Conservation (phyloP, 2,329 filamentous ascomycete genomes). For the Pseudogymnoascus sp. region DNA sequence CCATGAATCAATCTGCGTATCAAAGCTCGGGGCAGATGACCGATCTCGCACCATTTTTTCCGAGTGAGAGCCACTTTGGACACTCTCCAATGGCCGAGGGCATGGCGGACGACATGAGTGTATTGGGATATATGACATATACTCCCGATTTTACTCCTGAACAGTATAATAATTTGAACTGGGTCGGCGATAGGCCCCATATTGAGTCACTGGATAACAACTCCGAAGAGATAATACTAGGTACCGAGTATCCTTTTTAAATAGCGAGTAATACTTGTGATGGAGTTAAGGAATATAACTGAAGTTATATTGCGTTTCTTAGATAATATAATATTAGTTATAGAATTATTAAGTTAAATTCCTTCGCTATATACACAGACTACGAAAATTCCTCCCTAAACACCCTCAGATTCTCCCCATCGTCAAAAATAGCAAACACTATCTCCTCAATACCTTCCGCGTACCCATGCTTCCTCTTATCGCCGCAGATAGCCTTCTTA, state of each 20-base stretch:
- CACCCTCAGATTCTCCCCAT: slow-evolving; percentile 44
- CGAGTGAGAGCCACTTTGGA: neutral
- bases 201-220: neutral
- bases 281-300: neutral
- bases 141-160: neutral
- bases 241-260: neutral
- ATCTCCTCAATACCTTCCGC: slow-evolving; percentile 55
- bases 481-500: slow-evolving; percentile 45
- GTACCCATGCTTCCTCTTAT: slow-evolving; percentile 54
- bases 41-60: neutral
- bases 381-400: slow-evolving; percentile 34
- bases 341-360: neutral
- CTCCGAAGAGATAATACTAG: neutral
- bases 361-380: slow-evolving; percentile 18
- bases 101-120: neutral
- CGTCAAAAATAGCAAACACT: slow-evolving; percentile 55
- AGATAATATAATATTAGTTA: neutral
- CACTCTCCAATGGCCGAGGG: neutral
- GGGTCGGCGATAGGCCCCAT: neutral
- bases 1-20: neutral
- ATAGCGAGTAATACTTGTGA: neutral
- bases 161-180: neutral
- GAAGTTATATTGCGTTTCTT: neutral
- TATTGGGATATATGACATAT: neutral
- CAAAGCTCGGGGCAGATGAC: neutral